Evolutionary conservation across 2,329 filamentous ascomycete species (phyloP), one percentile per base, ranked within the genome.

Genomic region (Cucurbitaria berberidis): DNA sequence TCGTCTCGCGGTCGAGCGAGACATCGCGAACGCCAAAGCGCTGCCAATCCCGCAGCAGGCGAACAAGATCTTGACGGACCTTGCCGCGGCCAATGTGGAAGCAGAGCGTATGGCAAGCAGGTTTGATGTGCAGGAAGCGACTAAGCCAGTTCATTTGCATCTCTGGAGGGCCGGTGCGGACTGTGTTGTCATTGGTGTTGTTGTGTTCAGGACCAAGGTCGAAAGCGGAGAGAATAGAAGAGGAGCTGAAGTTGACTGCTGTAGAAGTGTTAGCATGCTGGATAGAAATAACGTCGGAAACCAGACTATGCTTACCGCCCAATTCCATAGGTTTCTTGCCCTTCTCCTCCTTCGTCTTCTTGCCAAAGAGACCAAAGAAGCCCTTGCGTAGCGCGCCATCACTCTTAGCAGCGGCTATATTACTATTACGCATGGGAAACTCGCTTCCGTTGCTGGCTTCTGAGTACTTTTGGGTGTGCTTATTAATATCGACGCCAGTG

Each of bases 111-210:
- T 86, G 85, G 15, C 81, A 88, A 0, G 88, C 90, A 1, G 93
- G 93, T 72, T 95, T 96, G 69, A 97, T 88, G 49, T 91, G 86
- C 78, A 98, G 91, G 40, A 98, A 85, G 15, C 91, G 89, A 26
- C 91, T 89, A 47, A 98, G 84, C 93, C 93, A 97, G 63, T 89
- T 96, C 68, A 63, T 67, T 45, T 76, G 91, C 87, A 69, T 60
- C 59, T 78, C 62, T 48, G 70, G 55, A 51, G 73, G 53, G 45
- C 63, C 56, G 41, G 57, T 27, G n/a, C 59, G 69, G 52, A 51
- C 64, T 53, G 43, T 27, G 35, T 86, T 66, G 84, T 89, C 74
- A 82, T 70, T 57, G 19, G 16, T 41, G 19, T 48, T 51, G 76
- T 77, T 59, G 41, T 55, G 52, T 9, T 67, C 65, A 67, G 56